These are phyloP conservation scores for Agaricus blazei DNA, from an alignment of 768 basidiomycete genomes.

Conservation along the genomic window DNA sequence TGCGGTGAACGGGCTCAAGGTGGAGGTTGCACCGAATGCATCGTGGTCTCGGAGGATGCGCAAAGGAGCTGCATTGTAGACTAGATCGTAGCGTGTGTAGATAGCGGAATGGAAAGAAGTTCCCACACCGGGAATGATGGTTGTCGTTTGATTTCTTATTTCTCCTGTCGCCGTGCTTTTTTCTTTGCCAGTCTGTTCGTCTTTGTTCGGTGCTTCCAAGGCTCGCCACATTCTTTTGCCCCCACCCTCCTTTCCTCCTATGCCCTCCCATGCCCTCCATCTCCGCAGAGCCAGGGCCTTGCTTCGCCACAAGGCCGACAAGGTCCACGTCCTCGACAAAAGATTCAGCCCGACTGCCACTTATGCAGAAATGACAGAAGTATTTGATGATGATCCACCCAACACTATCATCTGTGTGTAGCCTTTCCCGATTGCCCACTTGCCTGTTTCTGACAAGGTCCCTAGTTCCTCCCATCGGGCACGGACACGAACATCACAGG, in stretches of 20 bases:
- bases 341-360: conserved; percentile 9
- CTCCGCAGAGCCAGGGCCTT: conserved; percentile 1
- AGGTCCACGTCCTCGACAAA: conserved; percentile 4
- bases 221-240: conserved; percentile 7
- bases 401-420: not conserved
- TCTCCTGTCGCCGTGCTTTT: not conserved
- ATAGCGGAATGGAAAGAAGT: no score
- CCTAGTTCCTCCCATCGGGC: not conserved
- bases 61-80: no score
- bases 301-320: conserved; percentile 1
- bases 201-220: not conserved
- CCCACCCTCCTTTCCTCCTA: conserved; percentile 2
- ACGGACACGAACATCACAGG: not conserved
- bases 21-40: not conserved
- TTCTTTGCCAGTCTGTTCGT: not conserved
- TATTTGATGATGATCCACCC: not conserved
- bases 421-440: not conserved
- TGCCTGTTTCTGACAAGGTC: not conserved
- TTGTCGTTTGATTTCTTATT: not conserved
- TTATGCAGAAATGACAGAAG: conserved; percentile 3
- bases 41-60: no score
- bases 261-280: conserved; percentile 1
- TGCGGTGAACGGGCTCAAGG: not conserved
- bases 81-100: no score
- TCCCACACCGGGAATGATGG: not conserved